These are phyloP conservation scores for Paecilomyces variotii DNA, from an alignment of 2,329 filamentous ascomycete genomes.

Conservation along the genomic window DNA sequence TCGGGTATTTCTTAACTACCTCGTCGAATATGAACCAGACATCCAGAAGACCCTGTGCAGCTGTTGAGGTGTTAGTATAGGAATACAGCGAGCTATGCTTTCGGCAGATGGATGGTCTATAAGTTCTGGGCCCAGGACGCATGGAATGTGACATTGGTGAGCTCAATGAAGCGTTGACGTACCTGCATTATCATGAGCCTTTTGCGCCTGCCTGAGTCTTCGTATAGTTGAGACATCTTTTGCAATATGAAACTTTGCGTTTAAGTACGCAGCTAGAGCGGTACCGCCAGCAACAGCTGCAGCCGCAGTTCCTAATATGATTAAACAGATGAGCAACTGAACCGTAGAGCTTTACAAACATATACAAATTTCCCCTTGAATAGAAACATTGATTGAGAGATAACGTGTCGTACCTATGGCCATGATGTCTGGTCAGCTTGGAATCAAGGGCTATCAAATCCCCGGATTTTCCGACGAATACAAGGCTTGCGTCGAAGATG, in stretches of 20 bases:
- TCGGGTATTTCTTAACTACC: slow-evolving; percentile 44
- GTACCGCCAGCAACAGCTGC: slow-evolving; percentile 18
- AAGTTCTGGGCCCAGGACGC: slow-evolving; percentile 1
- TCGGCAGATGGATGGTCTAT: background rate
- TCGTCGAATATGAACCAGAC: slow-evolving; percentile 60
- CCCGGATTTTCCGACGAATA: background rate
- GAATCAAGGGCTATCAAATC: background rate
- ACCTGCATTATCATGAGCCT: slow-evolving; percentile 45
- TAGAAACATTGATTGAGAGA: background rate
- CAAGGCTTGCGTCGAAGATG: background rate
- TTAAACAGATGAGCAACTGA: background rate
- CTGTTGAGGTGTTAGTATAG: slow-evolving; percentile 21
- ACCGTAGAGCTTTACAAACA: background rate
- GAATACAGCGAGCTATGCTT: background rate
- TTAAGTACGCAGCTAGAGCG: slow-evolving; percentile 30
- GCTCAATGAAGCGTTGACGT: slow-evolving; percentile 10
- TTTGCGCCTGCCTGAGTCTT: slow-evolving; percentile 34
- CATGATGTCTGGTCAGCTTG: background rate
- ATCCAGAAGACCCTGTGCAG: slow-evolving; percentile 46
- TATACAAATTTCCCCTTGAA: background rate
- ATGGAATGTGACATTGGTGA: background rate
- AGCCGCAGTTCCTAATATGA: slow-evolving; percentile 13
- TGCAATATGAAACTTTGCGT: slow-evolving; percentile 60
- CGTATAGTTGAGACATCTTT: slow-evolving; percentile 52
- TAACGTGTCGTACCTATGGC: background rate